A percentile compares a stretch with the other conserved stretches of the same genome.
These are phyloP conservation scores for Tulasnella calospora DNA, from an alignment of 768 basidiomycete genomes.

Conservation along the genomic window DNA sequence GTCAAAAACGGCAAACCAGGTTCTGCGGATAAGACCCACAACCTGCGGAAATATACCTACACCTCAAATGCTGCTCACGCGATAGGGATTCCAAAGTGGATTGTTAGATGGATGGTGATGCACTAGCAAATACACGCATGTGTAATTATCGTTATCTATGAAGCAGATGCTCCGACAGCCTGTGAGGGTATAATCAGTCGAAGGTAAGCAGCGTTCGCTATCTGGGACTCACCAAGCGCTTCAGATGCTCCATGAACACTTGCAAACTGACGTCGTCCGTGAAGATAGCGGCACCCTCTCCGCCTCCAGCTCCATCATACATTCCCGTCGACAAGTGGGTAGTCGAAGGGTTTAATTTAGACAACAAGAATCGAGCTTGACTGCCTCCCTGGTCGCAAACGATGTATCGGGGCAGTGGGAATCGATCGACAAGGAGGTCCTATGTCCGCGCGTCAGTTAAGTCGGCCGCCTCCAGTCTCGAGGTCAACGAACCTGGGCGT, in stretches of 20 bases:
- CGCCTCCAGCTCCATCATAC: constrained; percentile 71
- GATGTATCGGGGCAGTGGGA: constrained; percentile 96
- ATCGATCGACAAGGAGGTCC: constrained; percentile 91
- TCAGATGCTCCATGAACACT: constrained; percentile 96
- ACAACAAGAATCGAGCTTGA: constrained; percentile 95
- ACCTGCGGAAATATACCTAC: too few relatives aligned
- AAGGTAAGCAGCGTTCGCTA: neutral
- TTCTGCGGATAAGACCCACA: too few relatives aligned
- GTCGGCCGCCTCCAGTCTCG: neutral
- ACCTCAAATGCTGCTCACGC: neutral
- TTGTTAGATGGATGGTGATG: neutral
- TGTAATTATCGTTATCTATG: constrained; percentile 20
- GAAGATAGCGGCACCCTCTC: constrained; percentile 86
- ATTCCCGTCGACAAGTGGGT: constrained; percentile 88
- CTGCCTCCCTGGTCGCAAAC: constrained; percentile 96
- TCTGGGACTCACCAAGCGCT: constrained; percentile 61
- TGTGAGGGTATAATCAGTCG: neutral
- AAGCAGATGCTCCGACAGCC: constrained; percentile 30
- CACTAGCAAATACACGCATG: constrained; percentile 6
- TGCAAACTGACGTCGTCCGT: constrained; percentile 98
- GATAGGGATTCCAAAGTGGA: neutral
- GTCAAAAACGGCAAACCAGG: too few relatives aligned
- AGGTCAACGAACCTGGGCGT: constrained; percentile 65
- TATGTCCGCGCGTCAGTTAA: constrained; percentile 35
- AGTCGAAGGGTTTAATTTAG: constrained; percentile 95